Evolutionary conservation across 768 basidiomycete genomes (phyloP), one percentile per base, ranked within the genome.

Genomic region (Leccinum rimulosum): DNA sequence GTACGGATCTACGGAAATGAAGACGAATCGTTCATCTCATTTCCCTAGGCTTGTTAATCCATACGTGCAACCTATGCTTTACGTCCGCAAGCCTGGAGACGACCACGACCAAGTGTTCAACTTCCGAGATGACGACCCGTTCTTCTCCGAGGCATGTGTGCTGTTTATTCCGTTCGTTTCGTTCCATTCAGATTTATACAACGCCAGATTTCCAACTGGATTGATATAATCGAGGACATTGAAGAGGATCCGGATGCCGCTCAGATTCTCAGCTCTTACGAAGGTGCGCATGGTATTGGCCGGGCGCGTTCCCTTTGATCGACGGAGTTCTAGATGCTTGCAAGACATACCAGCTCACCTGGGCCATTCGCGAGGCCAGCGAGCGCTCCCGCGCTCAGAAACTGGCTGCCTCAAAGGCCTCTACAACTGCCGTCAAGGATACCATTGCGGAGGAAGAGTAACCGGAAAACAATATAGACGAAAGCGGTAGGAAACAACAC

Each of bases 41-140:
- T 65, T 43, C n/a, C 54, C n/a, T 57, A 92, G 90, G 73, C 80
- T 93, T 47, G 87, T 91, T 52, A 92, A 98, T 75, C 95, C 96
- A 17, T 98, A 98, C 76, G 92, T 95, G 57, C 85, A 89, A 66
- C 96, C 96, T 6, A 81, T 90, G 6, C 85, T 98, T 35, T 88
- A 89, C 70, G 80, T 98, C 63, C 91, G 96, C 67, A 84, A 80
- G 68, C 91, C 92, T 4, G 93, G 89, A 55, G 87, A 87, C 68
- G 91, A 93, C 68, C 75, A 80, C 55, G 90, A 92, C 65, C 86
- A 89, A 66, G 79, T 77, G 31, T 76, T 84, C 66, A 79, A 78
- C 47, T 94, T 93, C 79, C 82, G 82, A 17, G 86, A 91, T 53
- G 93, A 95, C 67, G 93, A 95, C 68, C 91, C 93, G 5, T 95